A percentile compares a stretch with the other conserved stretches of the same genome.
Conservation (phyloP, 768 basidiomycete genomes). For the Boletus reticulatus region DNA sequence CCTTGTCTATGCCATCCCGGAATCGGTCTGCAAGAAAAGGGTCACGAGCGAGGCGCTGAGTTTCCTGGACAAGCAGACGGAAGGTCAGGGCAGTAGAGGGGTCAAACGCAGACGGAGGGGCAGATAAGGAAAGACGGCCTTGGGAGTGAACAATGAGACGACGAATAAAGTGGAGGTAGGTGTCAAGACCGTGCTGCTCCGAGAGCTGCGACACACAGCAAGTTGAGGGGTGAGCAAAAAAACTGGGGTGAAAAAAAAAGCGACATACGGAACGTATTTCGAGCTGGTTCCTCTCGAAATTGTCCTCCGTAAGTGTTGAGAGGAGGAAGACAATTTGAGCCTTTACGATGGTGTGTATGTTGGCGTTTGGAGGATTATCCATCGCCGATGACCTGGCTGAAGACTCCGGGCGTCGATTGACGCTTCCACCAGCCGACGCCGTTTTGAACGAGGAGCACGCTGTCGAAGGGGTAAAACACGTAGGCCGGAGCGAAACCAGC, state of each 20-base stretch:
- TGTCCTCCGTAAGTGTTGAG: conserved; percentile 94
- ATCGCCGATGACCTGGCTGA: conserved; percentile 77
- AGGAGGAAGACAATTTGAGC: conserved; percentile 98
- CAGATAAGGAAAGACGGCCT: conserved; percentile 58
- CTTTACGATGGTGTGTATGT: conserved; percentile 91
- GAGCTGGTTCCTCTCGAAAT: conserved; percentile 89
- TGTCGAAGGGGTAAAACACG: conserved; percentile 35
- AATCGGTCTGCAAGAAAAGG: conserved; percentile 89
- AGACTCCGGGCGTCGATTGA: conserved; percentile 70
- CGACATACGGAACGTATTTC: conserved; percentile 90
- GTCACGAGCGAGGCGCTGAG: conserved; percentile 85
- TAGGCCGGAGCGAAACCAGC: conserved; percentile 34
- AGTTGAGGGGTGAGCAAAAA: conserved; percentile 10
- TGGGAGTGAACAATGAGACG: conserved; percentile 90
- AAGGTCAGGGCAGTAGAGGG: conserved; percentile 78
- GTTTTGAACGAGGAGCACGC: conserved; percentile 44
- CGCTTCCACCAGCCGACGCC: conserved; percentile 68
- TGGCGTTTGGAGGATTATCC: conserved; percentile 81
- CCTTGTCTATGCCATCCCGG: conserved; percentile 85
- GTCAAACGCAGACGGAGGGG: conserved; percentile 65
- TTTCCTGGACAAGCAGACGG: conserved; percentile 84
- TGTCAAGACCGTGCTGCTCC: conserved; percentile 95
- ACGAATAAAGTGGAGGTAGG: conserved; percentile 96
- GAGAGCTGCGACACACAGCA: conserved; percentile 62
- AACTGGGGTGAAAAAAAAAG: conserved; percentile 9